Evolutionary conservation across 768 basidiomycete genomes (phyloP).

Genomic region (Tylopilus balloui): DNA sequence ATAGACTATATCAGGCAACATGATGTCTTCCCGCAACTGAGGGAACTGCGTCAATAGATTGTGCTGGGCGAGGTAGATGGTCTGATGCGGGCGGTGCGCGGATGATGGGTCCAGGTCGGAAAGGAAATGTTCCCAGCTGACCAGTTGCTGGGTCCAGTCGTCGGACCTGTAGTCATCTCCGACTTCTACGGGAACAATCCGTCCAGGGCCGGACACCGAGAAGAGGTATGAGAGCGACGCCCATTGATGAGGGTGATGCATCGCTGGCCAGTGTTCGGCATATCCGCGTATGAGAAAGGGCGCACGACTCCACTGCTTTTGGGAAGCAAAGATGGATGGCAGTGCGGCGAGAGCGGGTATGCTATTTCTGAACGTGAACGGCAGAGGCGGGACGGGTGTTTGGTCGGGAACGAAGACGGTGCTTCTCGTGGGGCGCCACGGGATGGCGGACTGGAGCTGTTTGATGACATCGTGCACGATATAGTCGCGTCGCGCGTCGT

Average conservation of each 20-base stretch:
- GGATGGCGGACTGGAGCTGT: constrained; percentile 47
- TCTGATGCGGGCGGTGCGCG: constrained; percentile 20
- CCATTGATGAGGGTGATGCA: constrained; percentile 55
- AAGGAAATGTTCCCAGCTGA: constrained; percentile 77
- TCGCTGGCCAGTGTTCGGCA: constrained; percentile 74
- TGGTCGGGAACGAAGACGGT: constrained; percentile 7
- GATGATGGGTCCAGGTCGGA: constrained; percentile 34
- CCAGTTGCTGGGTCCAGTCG: constrained; percentile 78
- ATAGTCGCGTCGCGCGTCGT: constrained; percentile 48
- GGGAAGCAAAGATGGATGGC: constrained; percentile 59
- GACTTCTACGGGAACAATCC: constrained; percentile 87
- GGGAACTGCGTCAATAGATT: constrained; percentile 84
- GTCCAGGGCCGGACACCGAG: constrained; percentile 67
- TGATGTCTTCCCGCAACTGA: constrained; percentile 63
- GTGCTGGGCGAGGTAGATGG: constrained; percentile 89
- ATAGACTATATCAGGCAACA: constrained; percentile 88
- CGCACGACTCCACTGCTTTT: constrained; percentile 33
- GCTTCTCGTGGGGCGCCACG: constrained; percentile 2
- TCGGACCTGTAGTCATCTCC: constrained; percentile 77
- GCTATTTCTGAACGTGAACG: constrained; percentile 15
- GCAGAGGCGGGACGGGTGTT: neutral
- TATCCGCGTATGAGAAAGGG: constrained; percentile 77
- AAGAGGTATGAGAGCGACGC: constrained; percentile 62
- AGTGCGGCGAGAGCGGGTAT: constrained; percentile 42
- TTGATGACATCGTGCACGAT: constrained; percentile 60